Evolutionary conservation across 208 protist genomes (phyloP), one percentile per base, ranked within the genome.

Genomic region (Leptomonas pyrrhocoris): DNA sequence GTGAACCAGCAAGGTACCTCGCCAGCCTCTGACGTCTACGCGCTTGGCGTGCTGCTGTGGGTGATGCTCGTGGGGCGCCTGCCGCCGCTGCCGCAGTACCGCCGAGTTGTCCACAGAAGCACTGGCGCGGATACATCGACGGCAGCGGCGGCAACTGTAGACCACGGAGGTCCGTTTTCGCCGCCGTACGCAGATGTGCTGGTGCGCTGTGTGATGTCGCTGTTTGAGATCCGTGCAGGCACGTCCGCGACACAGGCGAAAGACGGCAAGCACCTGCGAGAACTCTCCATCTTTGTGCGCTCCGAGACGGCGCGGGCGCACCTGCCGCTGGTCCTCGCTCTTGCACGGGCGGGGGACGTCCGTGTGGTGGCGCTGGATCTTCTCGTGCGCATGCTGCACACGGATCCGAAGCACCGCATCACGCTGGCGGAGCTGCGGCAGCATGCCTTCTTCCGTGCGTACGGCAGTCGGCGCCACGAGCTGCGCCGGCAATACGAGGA

Each of bases 1-100:
- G 45, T 72, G 9, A 49, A 73, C 28, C 49, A 27, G 27, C 51
- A 77, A 9, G 19, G 27, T 42, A 11, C 40, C 0, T 48, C 42
- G 2, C 40, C 58, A 9, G 73, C 73, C 2, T n/a, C 80, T 13
- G 89, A 94, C 56, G 66, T 73, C 55, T 94, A 83, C 73, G 74
- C 78, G 15, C 54, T 92, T 25, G 89, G 89, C 15, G 84, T 87
- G 19, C 49, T 94, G 48, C 68, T 89, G 38, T 92, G 85, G 53
- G 73, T 76, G 49, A 74, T 91, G 77, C 58, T 89, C 11, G 56
- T 82, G 12, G 84, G 84, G 1, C 80, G 68, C 1, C 54, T 73
- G 16, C 81, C 77, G 16, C 81, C 81, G 18, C 55, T 74, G 25
- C 62, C 71, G n/a, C 71, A 63, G 16, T 77, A 71, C 42, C 60